Conservation (phyloP, 208 protist species). For the Crithidia bombi region DNA sequence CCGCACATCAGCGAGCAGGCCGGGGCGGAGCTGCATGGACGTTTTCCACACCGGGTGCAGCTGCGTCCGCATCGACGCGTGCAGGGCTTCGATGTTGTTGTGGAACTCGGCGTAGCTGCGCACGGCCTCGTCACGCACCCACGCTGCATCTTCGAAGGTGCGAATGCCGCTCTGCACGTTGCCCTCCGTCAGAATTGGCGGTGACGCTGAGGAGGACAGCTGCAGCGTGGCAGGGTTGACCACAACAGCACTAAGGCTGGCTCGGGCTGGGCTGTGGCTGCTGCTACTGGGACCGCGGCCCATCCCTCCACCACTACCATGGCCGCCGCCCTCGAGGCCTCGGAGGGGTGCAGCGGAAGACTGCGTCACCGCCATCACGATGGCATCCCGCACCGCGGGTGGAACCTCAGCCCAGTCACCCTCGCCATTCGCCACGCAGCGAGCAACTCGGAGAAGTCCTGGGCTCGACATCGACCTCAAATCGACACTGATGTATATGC, state of each 20-base stretch:
- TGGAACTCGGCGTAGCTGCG: conserved; percentile 82
- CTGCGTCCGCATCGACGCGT: conserved; percentile 56
- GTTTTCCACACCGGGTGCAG: conserved; percentile 68
- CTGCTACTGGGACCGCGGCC: neutral
- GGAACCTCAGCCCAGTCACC: conserved; percentile 81
- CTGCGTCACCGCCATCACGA: conserved; percentile 49
- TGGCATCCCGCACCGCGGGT: conserved; percentile 62
- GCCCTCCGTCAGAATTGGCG: conserved; percentile 55
- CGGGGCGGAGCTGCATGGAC: conserved; percentile 68
- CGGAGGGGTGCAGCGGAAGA: conserved; percentile 7
- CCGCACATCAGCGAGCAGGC: conserved; percentile 42
- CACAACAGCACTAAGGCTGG: neutral
- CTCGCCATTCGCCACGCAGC: conserved; percentile 47
- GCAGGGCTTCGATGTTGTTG: conserved; percentile 77
- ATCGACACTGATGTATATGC: neutral
- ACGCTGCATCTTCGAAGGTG: conserved; percentile 78
- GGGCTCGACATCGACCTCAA: neutral
- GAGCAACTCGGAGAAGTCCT: conserved; percentile 17
- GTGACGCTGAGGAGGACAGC: neutral
- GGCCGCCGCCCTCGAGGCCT: neutral
- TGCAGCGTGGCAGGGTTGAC: neutral
- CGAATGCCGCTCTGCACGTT: conserved; percentile 69
- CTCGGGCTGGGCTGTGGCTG: neutral
- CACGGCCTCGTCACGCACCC: conserved; percentile 73
- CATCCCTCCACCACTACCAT: too few species aligned